phyloP scores from a whole-genome alignment of 129 eudicot species.

The Centaurea solstitialis region DNA sequence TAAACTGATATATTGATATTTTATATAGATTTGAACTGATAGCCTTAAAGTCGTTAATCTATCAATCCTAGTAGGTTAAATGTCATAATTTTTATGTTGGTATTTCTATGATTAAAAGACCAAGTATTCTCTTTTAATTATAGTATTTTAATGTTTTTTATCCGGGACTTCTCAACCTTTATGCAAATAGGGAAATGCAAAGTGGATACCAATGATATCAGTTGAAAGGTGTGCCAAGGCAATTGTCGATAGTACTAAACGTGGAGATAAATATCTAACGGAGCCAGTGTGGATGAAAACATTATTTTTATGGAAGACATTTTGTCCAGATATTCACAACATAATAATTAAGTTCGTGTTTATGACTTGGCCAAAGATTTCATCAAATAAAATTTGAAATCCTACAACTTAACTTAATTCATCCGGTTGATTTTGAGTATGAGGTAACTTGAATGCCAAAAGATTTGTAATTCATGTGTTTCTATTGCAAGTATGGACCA shows the following conservation, averaged over 20 bases:
- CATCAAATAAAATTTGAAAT: slow-evolving; percentile 12
- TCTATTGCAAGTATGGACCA: no score
- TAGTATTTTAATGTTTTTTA: background rate
- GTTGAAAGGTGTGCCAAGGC: slow-evolving; percentile 48
- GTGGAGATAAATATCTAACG: slow-evolving; percentile 55
- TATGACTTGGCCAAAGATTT: slow-evolving; percentile 33
- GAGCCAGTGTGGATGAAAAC: slow-evolving; percentile 57
- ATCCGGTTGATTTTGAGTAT: background rate
- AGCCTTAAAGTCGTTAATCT: no score
- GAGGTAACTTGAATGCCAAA: background rate
- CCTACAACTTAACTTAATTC: background rate
- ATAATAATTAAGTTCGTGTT: slow-evolving; percentile 34
- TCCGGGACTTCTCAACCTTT: background rate
- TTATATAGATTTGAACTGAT: no score
- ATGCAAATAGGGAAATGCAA: slow-evolving; percentile 35
- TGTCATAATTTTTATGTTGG: no score
- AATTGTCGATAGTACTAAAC: slow-evolving; percentile 53
- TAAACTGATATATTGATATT: no score
- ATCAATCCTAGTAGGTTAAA: no score
- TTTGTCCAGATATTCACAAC: slow-evolving; percentile 45
- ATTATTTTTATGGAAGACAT: slow-evolving; percentile 35
- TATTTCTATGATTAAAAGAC: background rate
- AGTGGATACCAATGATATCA: slow-evolving; percentile 36
- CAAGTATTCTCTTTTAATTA: background rate
- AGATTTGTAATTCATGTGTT: no score